Evolutionary conservation across 1,139 yeast genomes (phyloP), one percentile per base, ranked within the genome.

Genomic region (Blastobotrys capitulatus): DNA sequence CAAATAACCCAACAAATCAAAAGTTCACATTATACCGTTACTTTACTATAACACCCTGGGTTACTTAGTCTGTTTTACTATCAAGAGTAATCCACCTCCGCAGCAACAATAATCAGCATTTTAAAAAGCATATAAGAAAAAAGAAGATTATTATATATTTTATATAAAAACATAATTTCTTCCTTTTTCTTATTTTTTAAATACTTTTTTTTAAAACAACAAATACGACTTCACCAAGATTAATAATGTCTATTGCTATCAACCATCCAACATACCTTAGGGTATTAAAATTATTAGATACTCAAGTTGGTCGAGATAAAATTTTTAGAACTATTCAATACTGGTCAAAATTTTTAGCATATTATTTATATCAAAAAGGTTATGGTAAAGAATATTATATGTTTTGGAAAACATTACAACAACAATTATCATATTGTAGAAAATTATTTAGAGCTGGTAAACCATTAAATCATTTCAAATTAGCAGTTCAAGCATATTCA

Each of bases 361-460:
- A 71, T 67, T 79, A 82, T 64, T 76, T 81, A 42, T 75, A 74
- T 50, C 79, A 83, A 60, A 75, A 79, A 59, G 89, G 89, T 22
- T 79, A 73, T 61, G 62, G 80, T 19, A 68, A 72, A 47, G 75
- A 76, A 46, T 63, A 78, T 19, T 77, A 83, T 42, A 72, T 70
- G 52, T 65, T 76, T 51, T 76, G 81, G 69, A 73, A 73, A 57
- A 71, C 73, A 20, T 64, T 85, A 51, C 83, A 81, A 66, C 65
- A 67, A 45, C 81, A 83, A 55, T 74, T 83, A 36, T 80, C 87
- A 16, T 72, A 85, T 56, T 76, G 88, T 53, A 81, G 97, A 66
- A 90, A 90, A 72, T 82, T 90, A 19, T 72, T 90, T 76, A 78
- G 97, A 61, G 82, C 84, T 64, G 79, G 89, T 58, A 90, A 89